phyloP scores from a whole-genome alignment of 1,139 yeast genomes.

The Scheffersomyces parashehatae region DNA sequence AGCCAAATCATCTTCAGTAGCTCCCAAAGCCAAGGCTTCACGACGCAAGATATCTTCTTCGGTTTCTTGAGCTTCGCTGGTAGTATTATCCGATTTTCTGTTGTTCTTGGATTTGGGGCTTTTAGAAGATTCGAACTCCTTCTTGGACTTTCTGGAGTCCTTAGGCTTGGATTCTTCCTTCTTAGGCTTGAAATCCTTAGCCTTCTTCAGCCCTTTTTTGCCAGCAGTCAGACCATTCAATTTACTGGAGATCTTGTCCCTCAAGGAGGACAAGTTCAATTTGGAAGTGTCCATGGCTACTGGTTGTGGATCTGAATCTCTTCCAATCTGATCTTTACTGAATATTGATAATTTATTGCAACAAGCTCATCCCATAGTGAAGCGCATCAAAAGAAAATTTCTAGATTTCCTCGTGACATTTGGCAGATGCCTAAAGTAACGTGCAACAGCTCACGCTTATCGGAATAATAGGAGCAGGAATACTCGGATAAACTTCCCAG shows the following conservation, averaged over 20 bases:
- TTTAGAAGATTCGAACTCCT: conserved; percentile 6
- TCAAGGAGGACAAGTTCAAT: conserved; percentile 52
- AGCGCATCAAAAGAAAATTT: no score
- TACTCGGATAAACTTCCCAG: no score
- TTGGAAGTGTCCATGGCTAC: conserved; percentile 32
- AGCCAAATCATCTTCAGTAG: conserved; percentile 64
- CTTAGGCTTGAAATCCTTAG: conserved; percentile 22
- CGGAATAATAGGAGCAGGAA: no score
- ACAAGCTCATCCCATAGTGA: no score
- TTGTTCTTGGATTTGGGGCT: conserved; percentile 12
- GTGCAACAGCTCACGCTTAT: no score
- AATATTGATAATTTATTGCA: no score
- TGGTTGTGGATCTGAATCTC: background rate
- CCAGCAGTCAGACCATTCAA: conserved; percentile 18
- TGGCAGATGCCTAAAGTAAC: no score
- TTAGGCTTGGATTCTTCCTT: conserved; percentile 9
- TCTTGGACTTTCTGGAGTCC: conserved; percentile 5
- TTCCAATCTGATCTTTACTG: no score
- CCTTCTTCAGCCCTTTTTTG: conserved; percentile 19
- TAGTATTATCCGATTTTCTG: conserved; percentile 7
- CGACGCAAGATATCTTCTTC: conserved; percentile 52
- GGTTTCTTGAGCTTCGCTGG: conserved; percentile 9
- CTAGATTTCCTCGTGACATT: no score
- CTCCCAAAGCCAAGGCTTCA: conserved; percentile 71
- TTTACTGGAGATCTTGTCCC: conserved; percentile 56